These are phyloP conservation scores for Laguncularia racemosa DNA, from an alignment of 345 rosid genomes.

Conservation along the genomic window DNA sequence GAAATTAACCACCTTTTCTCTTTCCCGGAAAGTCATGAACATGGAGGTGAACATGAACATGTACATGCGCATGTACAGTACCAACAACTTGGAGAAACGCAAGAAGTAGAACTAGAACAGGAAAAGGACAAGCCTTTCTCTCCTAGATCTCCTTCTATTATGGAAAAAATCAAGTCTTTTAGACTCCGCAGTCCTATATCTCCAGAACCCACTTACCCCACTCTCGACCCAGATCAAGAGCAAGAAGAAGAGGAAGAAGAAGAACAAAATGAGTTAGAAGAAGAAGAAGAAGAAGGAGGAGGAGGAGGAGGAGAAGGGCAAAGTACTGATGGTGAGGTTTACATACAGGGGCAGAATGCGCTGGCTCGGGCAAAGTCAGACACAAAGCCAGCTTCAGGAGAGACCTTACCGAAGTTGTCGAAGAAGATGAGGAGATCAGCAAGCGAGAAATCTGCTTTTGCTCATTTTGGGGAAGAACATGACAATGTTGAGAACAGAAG, in stretches of 20 bases:
- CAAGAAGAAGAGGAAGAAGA: slow-evolving; percentile 4
- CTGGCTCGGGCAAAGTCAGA: slow-evolving; percentile 45
- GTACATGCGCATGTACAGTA: no score
- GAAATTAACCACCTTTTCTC: background rate
- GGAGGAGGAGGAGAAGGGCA: slow-evolving; percentile 21
- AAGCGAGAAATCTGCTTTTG: slow-evolving; percentile 50
- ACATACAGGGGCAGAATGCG: slow-evolving; percentile 32
- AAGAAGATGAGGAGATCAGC: slow-evolving; percentile 88
- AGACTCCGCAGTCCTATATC: slow-evolving; percentile 46
- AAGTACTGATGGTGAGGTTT: slow-evolving; percentile 41
- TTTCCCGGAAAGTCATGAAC: slow-evolving; percentile 7
- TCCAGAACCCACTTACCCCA: slow-evolving; percentile 27
- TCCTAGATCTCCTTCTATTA: slow-evolving; percentile 60
- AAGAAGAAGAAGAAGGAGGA: slow-evolving; percentile 17
- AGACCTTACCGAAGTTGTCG: slow-evolving; percentile 39
- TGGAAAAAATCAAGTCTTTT: slow-evolving; percentile 57
- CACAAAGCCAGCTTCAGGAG: slow-evolving; percentile 48
- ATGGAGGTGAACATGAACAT: no score
- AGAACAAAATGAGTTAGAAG: slow-evolving; percentile 5
- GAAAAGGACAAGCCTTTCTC: slow-evolving; percentile 15
- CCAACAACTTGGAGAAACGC: background rate
- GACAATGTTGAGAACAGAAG: slow-evolving; percentile 45
- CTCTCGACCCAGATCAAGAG: slow-evolving; percentile 5
- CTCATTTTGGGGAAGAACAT: slow-evolving; percentile 46
- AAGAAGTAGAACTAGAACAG: background rate